Base-by-base conservation (phyloP, 371 early-diverging fungal species). In the Funneliformis caledonium region DNA sequence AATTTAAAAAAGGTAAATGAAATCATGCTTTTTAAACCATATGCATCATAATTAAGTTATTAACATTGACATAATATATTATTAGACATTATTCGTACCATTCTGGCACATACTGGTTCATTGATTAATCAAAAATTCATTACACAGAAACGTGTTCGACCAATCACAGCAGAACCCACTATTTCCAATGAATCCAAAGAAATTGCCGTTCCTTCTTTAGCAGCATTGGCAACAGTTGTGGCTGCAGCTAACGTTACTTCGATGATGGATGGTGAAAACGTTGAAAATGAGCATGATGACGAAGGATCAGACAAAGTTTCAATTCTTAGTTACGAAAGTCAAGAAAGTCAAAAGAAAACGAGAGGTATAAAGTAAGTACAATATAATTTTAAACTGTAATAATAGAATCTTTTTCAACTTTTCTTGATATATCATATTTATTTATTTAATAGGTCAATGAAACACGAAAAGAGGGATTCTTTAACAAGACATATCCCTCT, bases 1-100 rank as follows among this genome's bases (percentile, higher is more conserved):
- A 86, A 3, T 86, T 95, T 31, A 93, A 93, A 74, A 90, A 85
- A 87, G 92, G 88, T 88, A 82, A 22, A n/a, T 19, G 22, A 31
- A 26, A 47, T 48, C 37, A 26, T n/a, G 33, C 6, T 26, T 33
- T 48, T 65, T 77, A 62, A 16, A 26, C 26, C 9, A 22, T 64
- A 61, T n/a, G 26, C 26, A 26, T 26, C 26, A 26, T 26, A 26
- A 26, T 26, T 26, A 33, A 33, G 26, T 31, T 26, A 37, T 19
- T 68, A 12, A 22, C 14, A 5, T n/a, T 31, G 31, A 31, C 19
- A 19, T 37, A 43, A 33, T 50, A 31, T 68, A 33, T 47, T 47
- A 52, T 67, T 67, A 78, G 78, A 78, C 26, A 33, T 61, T 11
- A 26, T 78, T 50, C 31, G 45, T 31, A 68, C 52, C 16, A 78